Base-by-base conservation (phyloP, 495 filamentous ascomycete genomes). In the Clavariopsis aquatica region DNA sequence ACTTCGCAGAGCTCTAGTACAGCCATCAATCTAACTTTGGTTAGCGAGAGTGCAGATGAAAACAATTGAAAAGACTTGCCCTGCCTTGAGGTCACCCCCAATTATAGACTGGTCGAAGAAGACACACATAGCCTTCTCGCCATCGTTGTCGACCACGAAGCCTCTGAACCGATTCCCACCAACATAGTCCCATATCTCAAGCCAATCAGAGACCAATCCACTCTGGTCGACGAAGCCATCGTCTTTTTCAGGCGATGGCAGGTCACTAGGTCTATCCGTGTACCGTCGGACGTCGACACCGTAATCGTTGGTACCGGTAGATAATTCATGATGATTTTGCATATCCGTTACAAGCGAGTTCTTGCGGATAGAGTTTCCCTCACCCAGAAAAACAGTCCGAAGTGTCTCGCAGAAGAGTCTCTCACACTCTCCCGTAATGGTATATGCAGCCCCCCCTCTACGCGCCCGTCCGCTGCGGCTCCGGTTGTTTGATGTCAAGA, bases 401-500 rank as follows among this genome's bases (percentile, higher is more conserved):
- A 97, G 85, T 81, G 84, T 89, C 85, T 92, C 90, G 83, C 93
- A 97, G 84, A 97, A 94, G 84, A 97, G 93, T 80, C 93, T 97
- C 92, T 96, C 93, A 97, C 93, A 95, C 90, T 96, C 91, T 91
- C 85, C 93, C 91, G 88, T 89, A 83, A 97, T 96, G 80, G 85
- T 86, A 79, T 91, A 85, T 88, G 89, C 84, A 85, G 92, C 92
- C 89, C 91, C 92, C 88, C 86, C 88, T 83, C 84, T 84, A 74
- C 85, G 75, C 75, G 78, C 82, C 76, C 73, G 61, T 72, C 72
- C 59, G 64, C 56, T 53, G 56, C 63, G 68, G 38, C 46, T 61
- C 52, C 31, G 61, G n/a, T n/a, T n/a, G n/a, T n/a, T n/a, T n/a
- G n/a, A n/a, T 17, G 15, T 43, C 57, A 66, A 31, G 29, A 65